phyloP scores from a whole-genome alignment of 331 rosid species.

The Cydonia oblonga region DNA sequence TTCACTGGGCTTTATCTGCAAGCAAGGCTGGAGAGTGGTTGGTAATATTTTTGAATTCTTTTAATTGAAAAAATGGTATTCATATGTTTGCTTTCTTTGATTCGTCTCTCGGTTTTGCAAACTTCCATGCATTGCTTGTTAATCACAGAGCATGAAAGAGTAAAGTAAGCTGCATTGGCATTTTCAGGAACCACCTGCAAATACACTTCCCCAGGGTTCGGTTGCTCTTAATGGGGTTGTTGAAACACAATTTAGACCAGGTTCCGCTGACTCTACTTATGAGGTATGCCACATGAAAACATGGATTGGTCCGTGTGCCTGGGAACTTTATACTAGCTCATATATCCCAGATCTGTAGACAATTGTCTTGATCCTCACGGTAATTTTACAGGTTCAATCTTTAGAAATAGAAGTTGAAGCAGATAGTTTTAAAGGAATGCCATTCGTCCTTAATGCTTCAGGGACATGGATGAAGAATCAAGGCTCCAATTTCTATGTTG shows the following conservation, averaged over 20 bases:
- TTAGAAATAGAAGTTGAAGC: slow-evolving; percentile 60
- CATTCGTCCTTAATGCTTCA: slow-evolving; percentile 57
- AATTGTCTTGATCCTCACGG: slow-evolving; percentile 12
- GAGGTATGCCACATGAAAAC: slow-evolving; percentile 35
- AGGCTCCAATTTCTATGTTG: slow-evolving; percentile 68
- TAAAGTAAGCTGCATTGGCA: slow-evolving; percentile 8
- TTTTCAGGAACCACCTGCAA: slow-evolving; percentile 70
- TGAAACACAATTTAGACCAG: slow-evolving; percentile 47
- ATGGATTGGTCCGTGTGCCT: slow-evolving; percentile 13
- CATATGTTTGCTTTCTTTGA: neutral
- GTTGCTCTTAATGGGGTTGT: slow-evolving; percentile 41
- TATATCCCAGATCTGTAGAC: neutral
- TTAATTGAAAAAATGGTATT: slow-evolving; percentile 11
- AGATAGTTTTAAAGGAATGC: slow-evolving; percentile 59
- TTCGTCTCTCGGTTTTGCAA: neutral
- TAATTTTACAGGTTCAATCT: slow-evolving; percentile 60
- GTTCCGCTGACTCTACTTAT: slow-evolving; percentile 32
- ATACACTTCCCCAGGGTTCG: slow-evolving; percentile 62
- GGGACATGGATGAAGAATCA: slow-evolving; percentile 84
- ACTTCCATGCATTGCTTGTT: slow-evolving; percentile 6
- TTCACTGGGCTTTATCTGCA: slow-evolving; percentile 90
- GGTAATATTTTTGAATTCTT: slow-evolving; percentile 44
- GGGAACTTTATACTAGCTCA: slow-evolving; percentile 16
- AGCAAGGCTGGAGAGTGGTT: slow-evolving; percentile 74
- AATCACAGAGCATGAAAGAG: neutral